A percentile compares a stretch with the other conserved stretches of the same genome.
Conservation (phyloP, 164 flowering plant species). For the Macadamia integrifolia region DNA sequence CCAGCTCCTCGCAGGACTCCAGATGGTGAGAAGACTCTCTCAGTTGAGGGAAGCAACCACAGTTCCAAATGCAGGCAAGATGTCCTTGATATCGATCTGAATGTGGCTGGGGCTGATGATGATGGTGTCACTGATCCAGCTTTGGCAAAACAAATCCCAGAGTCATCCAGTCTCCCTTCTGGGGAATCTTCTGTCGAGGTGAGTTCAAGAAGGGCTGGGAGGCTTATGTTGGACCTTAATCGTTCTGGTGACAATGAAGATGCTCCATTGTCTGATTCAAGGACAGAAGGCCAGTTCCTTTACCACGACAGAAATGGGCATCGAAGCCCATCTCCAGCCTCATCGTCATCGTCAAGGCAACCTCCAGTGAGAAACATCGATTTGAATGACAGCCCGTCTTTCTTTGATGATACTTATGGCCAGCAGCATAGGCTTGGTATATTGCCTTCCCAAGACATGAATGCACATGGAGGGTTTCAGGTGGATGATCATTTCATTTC, state of each 20-base stretch:
- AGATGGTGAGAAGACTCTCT: conserved; percentile 34
- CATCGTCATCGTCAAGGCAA: conserved; percentile 67
- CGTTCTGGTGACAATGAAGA: conserved; percentile 50
- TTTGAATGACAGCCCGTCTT: conserved; percentile 61
- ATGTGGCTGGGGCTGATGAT: conserved; percentile 53
- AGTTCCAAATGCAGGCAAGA: conserved; percentile 31
- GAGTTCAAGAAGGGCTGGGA: conserved; percentile 50
- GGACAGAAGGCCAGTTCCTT: conserved; percentile 26
- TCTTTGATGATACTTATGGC: conserved; percentile 32
- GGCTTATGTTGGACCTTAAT: conserved; percentile 63
- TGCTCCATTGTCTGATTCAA: conserved; percentile 34
- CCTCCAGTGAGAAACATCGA: conserved; percentile 59
- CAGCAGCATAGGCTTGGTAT: conserved; percentile 12
- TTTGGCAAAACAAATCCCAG: conserved; percentile 26
- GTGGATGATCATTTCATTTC: conserved; percentile 54
- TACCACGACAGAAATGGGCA: conserved; percentile 30
- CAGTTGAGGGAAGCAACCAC: conserved; percentile 26
- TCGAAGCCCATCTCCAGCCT: conserved; percentile 55
- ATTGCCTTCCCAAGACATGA: conserved; percentile 25
- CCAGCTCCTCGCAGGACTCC: conserved; percentile 59
- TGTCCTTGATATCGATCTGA: conserved; percentile 66
- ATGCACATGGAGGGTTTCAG: conserved; percentile 24
- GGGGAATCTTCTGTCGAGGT: conserved; percentile 58
- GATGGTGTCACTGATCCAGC: conserved; percentile 17
- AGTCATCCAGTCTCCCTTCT: conserved; percentile 42